These are phyloP conservation scores for Trichocomaceae sp. DNA, from an alignment of 2,329 filamentous ascomycete genomes.

Conservation along the genomic window DNA sequence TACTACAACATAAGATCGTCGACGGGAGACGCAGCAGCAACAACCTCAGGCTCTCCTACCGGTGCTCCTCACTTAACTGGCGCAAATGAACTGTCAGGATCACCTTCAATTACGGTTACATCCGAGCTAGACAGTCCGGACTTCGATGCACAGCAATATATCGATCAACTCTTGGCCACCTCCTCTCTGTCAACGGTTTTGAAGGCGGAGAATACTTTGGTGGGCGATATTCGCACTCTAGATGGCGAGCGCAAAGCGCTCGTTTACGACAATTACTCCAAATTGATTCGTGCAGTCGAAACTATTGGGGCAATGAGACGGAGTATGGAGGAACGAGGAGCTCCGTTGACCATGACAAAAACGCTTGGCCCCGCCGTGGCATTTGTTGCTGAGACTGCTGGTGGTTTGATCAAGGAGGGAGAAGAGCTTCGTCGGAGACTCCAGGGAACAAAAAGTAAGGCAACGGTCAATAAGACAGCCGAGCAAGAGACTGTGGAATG, in stretches of 20 bases:
- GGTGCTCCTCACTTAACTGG: slow-evolving; percentile 38
- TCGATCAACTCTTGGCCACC: slow-evolving; percentile 35
- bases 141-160: slow-evolving; percentile 63
- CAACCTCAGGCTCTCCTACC: slow-evolving; percentile 25
- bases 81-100: slow-evolving; percentile 34
- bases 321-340: slow-evolving; percentile 42
- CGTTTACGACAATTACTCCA: slow-evolving; percentile 98
- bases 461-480: slow-evolving; percentile 17
- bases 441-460: slow-evolving; percentile 20
- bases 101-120: slow-evolving; percentile 24
- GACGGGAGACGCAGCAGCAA: slow-evolving; percentile 28
- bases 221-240: slow-evolving; percentile 71
- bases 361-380: slow-evolving; percentile 37
- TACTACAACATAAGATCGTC: slow-evolving; percentile 77
- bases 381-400: slow-evolving; percentile 40
- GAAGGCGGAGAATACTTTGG: slow-evolving; percentile 41
- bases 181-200: slow-evolving; percentile 39
- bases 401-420: slow-evolving; percentile 33
- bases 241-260: slow-evolving; percentile 95
- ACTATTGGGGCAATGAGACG: slow-evolving; percentile 69
- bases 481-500: slow-evolving; percentile 41
- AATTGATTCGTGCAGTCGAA: slow-evolving; percentile 91
- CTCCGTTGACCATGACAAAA: slow-evolving; percentile 42
- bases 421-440: slow-evolving; percentile 29
- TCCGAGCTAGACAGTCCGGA: slow-evolving; percentile 64